Evolutionary conservation across 495 filamentous ascomycete species (phyloP), one percentile per base, ranked within the genome.

Genomic region (Gamarada debralockiae): DNA sequence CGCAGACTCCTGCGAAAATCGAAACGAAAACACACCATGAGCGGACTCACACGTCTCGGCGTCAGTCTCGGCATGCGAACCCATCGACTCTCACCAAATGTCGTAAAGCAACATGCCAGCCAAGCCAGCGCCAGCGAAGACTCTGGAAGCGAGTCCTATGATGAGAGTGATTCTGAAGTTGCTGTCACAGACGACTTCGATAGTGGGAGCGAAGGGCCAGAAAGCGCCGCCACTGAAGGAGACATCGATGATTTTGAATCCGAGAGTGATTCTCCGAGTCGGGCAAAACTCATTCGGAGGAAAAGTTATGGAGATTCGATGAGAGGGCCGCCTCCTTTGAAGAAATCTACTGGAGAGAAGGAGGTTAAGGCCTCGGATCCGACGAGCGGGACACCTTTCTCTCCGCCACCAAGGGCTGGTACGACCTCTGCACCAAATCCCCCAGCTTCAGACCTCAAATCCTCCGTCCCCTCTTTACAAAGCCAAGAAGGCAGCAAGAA

Each of bases 1-100:
- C 69, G 67, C 53, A 78, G 66, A 50, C 59, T 83, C 27, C 65
- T 83, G 3, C 65, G 70, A 27, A 72, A 67, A 22, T 62, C 66
- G 1, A 74, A 71, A 55, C 77, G 77, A 58, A 80, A 79, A 48
- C 78, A 81, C 21, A 87, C 84, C 0, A 79, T 91, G 34, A 59
- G 58, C 25, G 80, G 81, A 17, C 68, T 90, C 54, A 72, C 74
- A 24, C 80, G 78, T 43, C 57, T 87, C 21, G 84, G 83, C 21
- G 70, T 84, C 50, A 85, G 70, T 46, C 70, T 92, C 29, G 86
- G 86, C 13, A 92, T 93, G 75, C 81, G 83, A 48, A 90, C 90
- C 9, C 86, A 90, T 45, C 78, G 81, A 42, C 68, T 95, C 5
- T 76, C 81, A 15, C 77, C 83, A 49, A 75, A 83, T 23, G 79